These are phyloP conservation scores for Starmerella tilneyi DNA, from an alignment of 805 yeast genomes.

Conservation along the genomic window DNA sequence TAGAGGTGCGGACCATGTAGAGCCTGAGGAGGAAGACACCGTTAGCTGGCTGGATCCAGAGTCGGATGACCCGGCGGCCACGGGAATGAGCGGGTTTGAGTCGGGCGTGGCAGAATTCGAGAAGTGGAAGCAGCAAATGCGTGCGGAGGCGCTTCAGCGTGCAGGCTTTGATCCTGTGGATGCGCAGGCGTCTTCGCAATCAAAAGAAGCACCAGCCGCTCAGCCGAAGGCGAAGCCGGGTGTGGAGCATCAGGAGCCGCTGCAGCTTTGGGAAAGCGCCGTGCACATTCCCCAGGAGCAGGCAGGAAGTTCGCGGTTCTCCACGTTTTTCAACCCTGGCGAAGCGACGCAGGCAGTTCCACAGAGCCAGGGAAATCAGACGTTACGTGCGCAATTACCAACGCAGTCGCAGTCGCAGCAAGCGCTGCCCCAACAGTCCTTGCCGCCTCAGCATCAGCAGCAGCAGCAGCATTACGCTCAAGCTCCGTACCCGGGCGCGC, in stretches of 20 bases:
- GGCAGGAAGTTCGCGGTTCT: constrained; percentile 21
- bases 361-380: not conserved
- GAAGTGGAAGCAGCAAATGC: constrained; percentile 24
- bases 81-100: constrained; percentile 14
- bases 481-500: not conserved
- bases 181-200: not conserved
- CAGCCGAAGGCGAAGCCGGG: not conserved
- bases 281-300: not conserved
- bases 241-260: not conserved
- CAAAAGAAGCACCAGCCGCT: too few species aligned
- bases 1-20: not conserved
- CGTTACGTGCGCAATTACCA: not conserved
- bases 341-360: not conserved
- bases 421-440: too few species aligned
- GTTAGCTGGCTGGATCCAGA: constrained; percentile 22
- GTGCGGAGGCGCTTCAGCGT: constrained; percentile 1
- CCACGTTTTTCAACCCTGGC: constrained; percentile 16
- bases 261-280: constrained; percentile 6
- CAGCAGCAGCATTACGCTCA: not conserved
- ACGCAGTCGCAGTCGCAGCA: not conserved
- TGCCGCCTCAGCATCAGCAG: not conserved
- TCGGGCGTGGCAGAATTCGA: constrained; percentile 25
- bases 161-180: not conserved
- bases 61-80: constrained; percentile 6
- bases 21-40: constrained; percentile 9